Conservation (phyloP, 2,329 filamentous ascomycete genomes). For the Aureobasidium sp. region DNA sequence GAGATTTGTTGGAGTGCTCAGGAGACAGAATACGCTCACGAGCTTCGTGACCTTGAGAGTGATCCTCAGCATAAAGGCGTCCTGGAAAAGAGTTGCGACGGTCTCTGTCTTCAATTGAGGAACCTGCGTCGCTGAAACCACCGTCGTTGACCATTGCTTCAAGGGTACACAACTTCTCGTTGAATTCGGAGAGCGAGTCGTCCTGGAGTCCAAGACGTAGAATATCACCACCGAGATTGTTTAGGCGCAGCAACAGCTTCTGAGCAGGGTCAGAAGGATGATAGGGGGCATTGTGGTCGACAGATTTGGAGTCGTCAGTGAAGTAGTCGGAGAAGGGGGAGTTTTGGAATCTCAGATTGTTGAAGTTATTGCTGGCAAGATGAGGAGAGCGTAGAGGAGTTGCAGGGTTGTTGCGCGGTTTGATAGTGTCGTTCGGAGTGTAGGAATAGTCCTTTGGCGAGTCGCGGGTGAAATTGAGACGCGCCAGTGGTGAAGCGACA, state of each 20-base stretch:
- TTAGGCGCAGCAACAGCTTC: slow-evolving; percentile 32
- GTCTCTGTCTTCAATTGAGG: not conserved
- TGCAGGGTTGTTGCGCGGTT: slow-evolving; percentile 15
- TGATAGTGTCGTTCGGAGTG: slow-evolving; percentile 12
- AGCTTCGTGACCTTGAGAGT: slow-evolving; percentile 1
- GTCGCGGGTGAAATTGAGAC: slow-evolving; percentile 14
- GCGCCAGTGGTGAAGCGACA: slow-evolving; percentile 14
- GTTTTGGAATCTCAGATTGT: slow-evolving; percentile 22
- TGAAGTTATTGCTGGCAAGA: slow-evolving; percentile 1
- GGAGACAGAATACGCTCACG: slow-evolving; percentile 1
- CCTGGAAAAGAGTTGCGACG: slow-evolving; percentile 5
- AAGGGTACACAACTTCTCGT: slow-evolving; percentile 18
- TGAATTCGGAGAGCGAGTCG: slow-evolving; percentile 14
- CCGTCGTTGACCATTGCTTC: slow-evolving; percentile 9
- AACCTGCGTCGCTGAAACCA: not conserved
- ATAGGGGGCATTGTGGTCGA: slow-evolving; percentile 18
- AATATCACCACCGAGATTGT: slow-evolving; percentile 31
- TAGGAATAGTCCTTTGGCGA: slow-evolving; percentile 12
- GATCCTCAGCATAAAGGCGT: not conserved
- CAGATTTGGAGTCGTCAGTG: slow-evolving; percentile 30
- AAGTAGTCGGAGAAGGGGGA: slow-evolving; percentile 38
- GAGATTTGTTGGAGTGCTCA: slow-evolving; percentile 2
- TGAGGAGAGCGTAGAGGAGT: slow-evolving; percentile 19
- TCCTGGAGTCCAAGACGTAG: slow-evolving; percentile 24
- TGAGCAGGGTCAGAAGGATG: slow-evolving; percentile 25